Conservation (phyloP, 2,329 filamentous ascomycete species). For the Cercospora berteroae region DNA sequence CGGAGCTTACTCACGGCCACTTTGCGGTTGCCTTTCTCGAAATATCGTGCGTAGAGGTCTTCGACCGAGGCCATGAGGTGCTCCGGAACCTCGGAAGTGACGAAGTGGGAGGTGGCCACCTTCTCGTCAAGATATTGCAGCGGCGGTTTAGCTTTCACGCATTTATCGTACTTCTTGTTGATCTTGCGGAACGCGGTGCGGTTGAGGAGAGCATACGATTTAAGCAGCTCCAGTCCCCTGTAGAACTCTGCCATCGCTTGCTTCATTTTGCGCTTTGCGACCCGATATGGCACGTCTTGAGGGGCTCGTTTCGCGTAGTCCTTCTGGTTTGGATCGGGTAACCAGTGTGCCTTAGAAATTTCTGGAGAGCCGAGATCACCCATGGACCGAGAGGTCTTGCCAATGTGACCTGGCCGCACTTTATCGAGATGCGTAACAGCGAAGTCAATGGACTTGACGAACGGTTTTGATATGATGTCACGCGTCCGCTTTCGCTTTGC, state of each 20-base stretch:
- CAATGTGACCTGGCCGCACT: constrained; percentile 48
- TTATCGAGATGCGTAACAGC: constrained; percentile 26
- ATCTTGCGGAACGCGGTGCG: constrained; percentile 93
- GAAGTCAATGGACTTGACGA: constrained; percentile 21
- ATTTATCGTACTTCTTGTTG: constrained; percentile 98
- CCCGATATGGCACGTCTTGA: constrained; percentile 71
- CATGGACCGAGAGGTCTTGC: constrained; percentile 56
- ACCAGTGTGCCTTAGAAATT: constrained; percentile 28
- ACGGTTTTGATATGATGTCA: constrained; percentile 15
- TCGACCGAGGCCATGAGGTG: constrained; percentile 77
- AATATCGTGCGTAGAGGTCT: constrained; percentile 90
- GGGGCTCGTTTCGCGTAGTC: constrained; percentile 46
- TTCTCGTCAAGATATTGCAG: constrained; percentile 86
- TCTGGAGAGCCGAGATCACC: constrained; percentile 41
- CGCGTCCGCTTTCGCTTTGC: constrained; percentile 1
- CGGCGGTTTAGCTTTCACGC: constrained; percentile 71
- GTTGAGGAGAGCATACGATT: constrained; percentile 86
- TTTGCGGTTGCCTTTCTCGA: constrained; percentile 90
- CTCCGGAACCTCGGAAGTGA: constrained; percentile 82
- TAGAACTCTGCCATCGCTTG: constrained; percentile 90
- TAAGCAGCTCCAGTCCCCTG: constrained; percentile 83
- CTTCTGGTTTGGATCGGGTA: constrained; percentile 34
- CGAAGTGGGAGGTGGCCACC: constrained; percentile 87
- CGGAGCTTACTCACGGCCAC: constrained; percentile 84
- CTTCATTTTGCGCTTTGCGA: constrained; percentile 89